Conservation (phyloP, 2,329 filamentous ascomycete genomes). For the Aplosporella prunicola region DNA sequence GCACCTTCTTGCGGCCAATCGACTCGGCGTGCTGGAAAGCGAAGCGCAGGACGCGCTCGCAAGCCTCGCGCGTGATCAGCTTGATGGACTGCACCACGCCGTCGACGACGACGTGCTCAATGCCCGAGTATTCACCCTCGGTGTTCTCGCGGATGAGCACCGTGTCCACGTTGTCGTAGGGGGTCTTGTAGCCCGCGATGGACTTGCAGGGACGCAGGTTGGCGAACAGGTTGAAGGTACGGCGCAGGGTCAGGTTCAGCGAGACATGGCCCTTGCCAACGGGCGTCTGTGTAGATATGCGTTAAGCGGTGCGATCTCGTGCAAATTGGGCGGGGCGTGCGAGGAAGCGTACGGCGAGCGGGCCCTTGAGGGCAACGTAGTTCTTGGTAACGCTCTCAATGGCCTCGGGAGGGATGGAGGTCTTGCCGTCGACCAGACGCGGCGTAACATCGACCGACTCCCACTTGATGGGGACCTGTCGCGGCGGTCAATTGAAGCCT, state of each 20-base stretch:
- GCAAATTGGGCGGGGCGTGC: conserved; percentile 6
- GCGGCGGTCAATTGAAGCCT: conserved; percentile 5
- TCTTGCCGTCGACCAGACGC: conserved; percentile 88
- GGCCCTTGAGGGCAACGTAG: conserved; percentile 96
- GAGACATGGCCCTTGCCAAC: conserved; percentile 99
- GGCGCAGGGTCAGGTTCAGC: conserved; percentile 93
- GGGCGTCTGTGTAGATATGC: conserved; percentile 55
- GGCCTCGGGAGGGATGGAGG: conserved; percentile 82
- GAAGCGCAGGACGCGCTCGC: conserved; percentile 89
- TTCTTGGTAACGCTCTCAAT: conserved; percentile 92
- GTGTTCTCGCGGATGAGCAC: conserved; percentile 99
- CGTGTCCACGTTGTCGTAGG: conserved; percentile 93
- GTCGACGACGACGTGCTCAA: conserved; percentile 96
- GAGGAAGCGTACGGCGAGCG: conserved; percentile 65
- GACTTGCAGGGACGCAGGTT: conserved; percentile 97
- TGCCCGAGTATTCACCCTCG: conserved; percentile 98
- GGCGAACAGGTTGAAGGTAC: conserved; percentile 99
- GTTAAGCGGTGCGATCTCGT: conserved; percentile 13
- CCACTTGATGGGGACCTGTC: conserved; percentile 83
- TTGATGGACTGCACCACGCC: conserved; percentile 99
- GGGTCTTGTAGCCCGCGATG: conserved; percentile 95
- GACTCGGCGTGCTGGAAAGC: conserved; percentile 96
- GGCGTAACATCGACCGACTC: conserved; percentile 95
- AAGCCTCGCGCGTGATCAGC: conserved; percentile 92
- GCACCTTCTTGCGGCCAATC: conserved; percentile 92